These are phyloP conservation scores for Phytomonas sp. DNA, from an alignment of 208 protist genomes.

Conservation along the genomic window DNA sequence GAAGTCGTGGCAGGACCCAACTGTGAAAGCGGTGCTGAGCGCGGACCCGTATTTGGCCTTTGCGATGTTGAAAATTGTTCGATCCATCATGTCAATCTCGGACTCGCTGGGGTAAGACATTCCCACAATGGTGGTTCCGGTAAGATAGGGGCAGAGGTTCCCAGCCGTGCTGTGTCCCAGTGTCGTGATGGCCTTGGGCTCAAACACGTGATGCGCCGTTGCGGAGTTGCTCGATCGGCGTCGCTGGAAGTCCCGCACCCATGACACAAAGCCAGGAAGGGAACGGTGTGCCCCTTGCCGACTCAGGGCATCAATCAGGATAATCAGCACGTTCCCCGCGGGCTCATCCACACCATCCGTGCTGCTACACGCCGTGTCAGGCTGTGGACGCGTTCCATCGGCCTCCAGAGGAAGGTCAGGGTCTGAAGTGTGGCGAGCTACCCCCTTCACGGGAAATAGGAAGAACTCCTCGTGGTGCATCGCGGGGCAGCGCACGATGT, in stretches of 20 bases:
- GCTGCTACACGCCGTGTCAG: background rate
- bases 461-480: conserved; percentile 44
- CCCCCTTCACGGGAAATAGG: conserved; percentile 26
- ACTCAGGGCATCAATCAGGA: conserved; percentile 57
- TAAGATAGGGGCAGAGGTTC: conserved; percentile 30
- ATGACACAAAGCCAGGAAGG: conserved; percentile 39
- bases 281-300: conserved; percentile 41
- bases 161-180: conserved; percentile 25
- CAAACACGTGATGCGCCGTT: conserved; percentile 16
- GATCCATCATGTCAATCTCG: conserved; percentile 10
- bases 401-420: background rate
- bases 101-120: background rate
- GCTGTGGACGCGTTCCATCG: background rate
- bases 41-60: conserved; percentile 40
- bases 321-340: conserved; percentile 33
- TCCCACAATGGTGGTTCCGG: conserved; percentile 11
- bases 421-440: background rate
- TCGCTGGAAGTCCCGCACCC: conserved; percentile 28
- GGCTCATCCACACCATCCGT: conserved; percentile 15
- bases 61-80: conserved; percentile 22
- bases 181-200: conserved; percentile 35
- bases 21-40: conserved; percentile 26
- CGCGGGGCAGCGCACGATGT: conserved; percentile 30
- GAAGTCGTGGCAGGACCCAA: conserved; percentile 36
- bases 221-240: background rate